Evolutionary conservation across 2,329 filamentous ascomycete species (phyloP).

Genomic region (Pseudogymnoascus verrucosus): DNA sequence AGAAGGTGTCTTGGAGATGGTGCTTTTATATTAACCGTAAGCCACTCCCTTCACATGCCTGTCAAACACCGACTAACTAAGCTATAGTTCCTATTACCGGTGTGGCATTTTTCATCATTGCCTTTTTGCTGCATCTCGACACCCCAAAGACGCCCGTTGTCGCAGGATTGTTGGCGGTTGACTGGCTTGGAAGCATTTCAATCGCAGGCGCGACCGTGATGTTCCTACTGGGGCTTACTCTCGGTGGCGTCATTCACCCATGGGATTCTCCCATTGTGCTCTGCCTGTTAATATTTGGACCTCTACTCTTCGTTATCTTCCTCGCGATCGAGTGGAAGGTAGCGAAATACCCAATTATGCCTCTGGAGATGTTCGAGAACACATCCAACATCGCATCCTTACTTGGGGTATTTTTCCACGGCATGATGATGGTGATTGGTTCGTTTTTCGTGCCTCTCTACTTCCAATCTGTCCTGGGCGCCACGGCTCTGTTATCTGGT

Average conservation of each 20-base stretch:
- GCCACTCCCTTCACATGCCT: not conserved
- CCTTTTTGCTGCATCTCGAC: constrained; percentile 58
- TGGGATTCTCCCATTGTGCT: constrained; percentile 33
- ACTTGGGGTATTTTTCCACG: constrained; percentile 62
- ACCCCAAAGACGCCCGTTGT: constrained; percentile 55
- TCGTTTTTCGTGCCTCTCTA: constrained; percentile 47
- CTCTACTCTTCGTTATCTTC: constrained; percentile 51
- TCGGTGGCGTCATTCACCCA: constrained; percentile 67
- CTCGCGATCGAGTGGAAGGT: constrained; percentile 64
- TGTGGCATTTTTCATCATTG: constrained; percentile 40
- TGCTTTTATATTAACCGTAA: constrained; percentile 32
- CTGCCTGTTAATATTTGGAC: constrained; percentile 51
- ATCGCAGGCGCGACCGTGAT: constrained; percentile 69
- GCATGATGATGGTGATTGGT: constrained; percentile 34
- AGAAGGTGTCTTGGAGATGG: constrained; percentile 52
- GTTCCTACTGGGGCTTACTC: constrained; percentile 78
- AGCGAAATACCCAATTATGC: constrained; percentile 72
- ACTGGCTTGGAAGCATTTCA: constrained; percentile 52
- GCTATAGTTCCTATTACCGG: constrained; percentile 41
- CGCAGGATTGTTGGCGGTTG: constrained; percentile 52
- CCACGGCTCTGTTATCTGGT: constrained; percentile 62
- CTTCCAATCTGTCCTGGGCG: constrained; percentile 68
- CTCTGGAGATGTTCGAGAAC: constrained; percentile 59
- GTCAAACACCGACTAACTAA: constrained; percentile 37
- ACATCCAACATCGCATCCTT: constrained; percentile 60